Percentiles rank a stretch among this genome's conserved stretches.
Evolutionary conservation across 2,329 filamentous ascomycete genomes (phyloP).

Genomic region (Colletotrichum chrysophilum): DNA sequence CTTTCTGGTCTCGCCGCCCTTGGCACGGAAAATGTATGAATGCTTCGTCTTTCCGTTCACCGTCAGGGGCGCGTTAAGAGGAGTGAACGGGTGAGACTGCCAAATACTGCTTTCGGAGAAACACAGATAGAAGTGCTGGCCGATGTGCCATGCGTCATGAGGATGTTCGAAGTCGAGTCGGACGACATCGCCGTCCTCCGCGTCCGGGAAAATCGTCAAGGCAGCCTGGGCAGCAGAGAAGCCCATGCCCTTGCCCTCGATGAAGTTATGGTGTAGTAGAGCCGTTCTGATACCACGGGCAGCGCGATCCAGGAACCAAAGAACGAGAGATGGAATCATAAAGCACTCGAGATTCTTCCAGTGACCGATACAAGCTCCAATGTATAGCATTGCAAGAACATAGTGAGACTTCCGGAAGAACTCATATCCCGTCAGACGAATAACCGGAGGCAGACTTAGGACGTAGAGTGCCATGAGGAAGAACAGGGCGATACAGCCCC

Average conservation of each 20-base stretch:
- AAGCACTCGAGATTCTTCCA: conserved; percentile 74
- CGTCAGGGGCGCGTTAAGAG: conserved; percentile 56
- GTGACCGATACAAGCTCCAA: conserved; percentile 78
- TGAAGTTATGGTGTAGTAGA: conserved; percentile 65
- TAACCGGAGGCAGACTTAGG: conserved; percentile 61
- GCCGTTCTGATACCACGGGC: conserved; percentile 62
- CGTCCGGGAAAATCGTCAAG: conserved; percentile 59
- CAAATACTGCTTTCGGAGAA: conserved; percentile 71
- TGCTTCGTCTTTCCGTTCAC: conserved; percentile 49
- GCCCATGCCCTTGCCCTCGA: conserved; percentile 47
- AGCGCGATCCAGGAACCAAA: conserved; percentile 70
- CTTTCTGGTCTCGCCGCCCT: conserved; percentile 63
- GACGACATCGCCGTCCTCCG: conserved; percentile 65
- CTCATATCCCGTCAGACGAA: conserved; percentile 74
- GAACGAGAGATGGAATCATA: conserved; percentile 67
- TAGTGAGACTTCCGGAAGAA: conserved; percentile 80
- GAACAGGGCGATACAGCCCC: conserved; percentile 73
- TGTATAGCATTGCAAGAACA: conserved; percentile 74
- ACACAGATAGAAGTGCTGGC: conserved; percentile 75
- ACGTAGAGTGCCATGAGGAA: conserved; percentile 66
- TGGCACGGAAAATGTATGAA: conserved; percentile 63
- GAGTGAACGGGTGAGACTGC: conserved; percentile 77
- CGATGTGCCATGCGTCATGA: conserved; percentile 66
- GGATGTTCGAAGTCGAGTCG: conserved; percentile 69
- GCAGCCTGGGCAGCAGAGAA: conserved; percentile 59